phyloP scores from a whole-genome alignment of 2,329 filamentous ascomycete species.

The Trichocomaceae sp. region DNA sequence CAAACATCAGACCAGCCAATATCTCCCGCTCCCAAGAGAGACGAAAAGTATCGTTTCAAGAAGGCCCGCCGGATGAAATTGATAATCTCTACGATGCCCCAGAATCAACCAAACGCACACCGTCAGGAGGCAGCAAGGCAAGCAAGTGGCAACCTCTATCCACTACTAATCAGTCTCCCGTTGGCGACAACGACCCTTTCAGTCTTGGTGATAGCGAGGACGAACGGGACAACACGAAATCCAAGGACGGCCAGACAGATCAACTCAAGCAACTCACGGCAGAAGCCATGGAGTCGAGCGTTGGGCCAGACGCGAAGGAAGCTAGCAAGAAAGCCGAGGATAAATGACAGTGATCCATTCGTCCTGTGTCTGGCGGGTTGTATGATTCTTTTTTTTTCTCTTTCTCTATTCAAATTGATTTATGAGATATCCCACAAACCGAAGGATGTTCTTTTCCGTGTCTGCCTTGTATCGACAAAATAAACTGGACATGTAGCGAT shows the following conservation, averaged over 20 bases:
- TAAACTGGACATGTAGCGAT: background rate
- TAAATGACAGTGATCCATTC: conserved; percentile 18
- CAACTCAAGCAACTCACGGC: conserved; percentile 56
- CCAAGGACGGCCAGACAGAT: conserved; percentile 49
- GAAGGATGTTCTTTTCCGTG: background rate
- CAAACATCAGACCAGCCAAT: conserved; percentile 77
- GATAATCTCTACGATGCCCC: conserved; percentile 63
- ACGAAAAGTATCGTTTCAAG: conserved; percentile 53
- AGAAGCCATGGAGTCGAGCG: conserved; percentile 41
- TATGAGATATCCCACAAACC: conserved; percentile 14
- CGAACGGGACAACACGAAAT: conserved; percentile 67
- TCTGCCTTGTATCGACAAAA: background rate
- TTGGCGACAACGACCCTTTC: conserved; percentile 90
- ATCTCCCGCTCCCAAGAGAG: conserved; percentile 50
- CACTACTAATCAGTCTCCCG: conserved; percentile 66
- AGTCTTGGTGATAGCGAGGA: conserved; percentile 94
- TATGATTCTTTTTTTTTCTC: background rate
- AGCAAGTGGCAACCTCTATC: conserved; percentile 98
- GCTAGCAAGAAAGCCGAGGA: conserved; percentile 20
- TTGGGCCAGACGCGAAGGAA: conserved; percentile 25
- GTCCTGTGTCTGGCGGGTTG: background rate
- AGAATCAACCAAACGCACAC: conserved; percentile 48
- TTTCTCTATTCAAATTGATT: conserved; percentile 3
- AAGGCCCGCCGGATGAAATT: conserved; percentile 70
- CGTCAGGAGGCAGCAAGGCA: conserved; percentile 52